Evolutionary conservation across 2,329 filamentous ascomycete genomes (phyloP), one percentile per base, ranked within the genome.

Genomic region (Neofusicoccum sp.): DNA sequence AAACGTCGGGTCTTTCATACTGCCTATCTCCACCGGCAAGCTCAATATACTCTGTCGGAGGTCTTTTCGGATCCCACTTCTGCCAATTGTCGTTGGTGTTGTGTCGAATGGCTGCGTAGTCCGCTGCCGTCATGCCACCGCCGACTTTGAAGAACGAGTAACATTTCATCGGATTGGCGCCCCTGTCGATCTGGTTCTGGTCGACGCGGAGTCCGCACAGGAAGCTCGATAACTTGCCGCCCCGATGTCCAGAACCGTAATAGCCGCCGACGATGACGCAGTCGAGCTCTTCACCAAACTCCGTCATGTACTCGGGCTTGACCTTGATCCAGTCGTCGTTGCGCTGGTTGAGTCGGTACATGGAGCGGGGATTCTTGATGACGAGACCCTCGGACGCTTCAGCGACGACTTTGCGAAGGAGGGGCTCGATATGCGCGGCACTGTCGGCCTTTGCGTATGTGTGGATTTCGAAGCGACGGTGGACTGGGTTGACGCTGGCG

Each of bases 261-360:
- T 97, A 98, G 7, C 92, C 95, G 61, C 94, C 95, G 60, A 99
- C 87, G 14, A 99, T 83, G 12, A 97, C 80, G 67, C 93, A 92
- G 73, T 99, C 95, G 3, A 99, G 85, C 0, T 90, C 92, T 77
- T 98, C 94, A 65, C 95, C 95, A 74, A 95, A 97, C 66, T 97
- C 94, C 2, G 89, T 89, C 93, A 98, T 97, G 76, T 99, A 99
- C 67, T 99, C 95, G 1, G 95, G 95, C 71, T 99, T 99, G 7
- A 99, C 93, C 74, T 99, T 99, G 78, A 97, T 89, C 95, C 95
- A 99, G 76, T 97, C 92, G 69, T 96, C 91, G 70, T 96, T 95
- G 52, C 95, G 89, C 68, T 92, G 91, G 71, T 96, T 97, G 8
- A 98, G 83, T 6, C 87, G 85, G 74, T 99, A 99, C 71, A 87